Base-by-base conservation (phyloP, 2,329 filamentous ascomycete genomes). In the Tricladium varicosporioides region DNA sequence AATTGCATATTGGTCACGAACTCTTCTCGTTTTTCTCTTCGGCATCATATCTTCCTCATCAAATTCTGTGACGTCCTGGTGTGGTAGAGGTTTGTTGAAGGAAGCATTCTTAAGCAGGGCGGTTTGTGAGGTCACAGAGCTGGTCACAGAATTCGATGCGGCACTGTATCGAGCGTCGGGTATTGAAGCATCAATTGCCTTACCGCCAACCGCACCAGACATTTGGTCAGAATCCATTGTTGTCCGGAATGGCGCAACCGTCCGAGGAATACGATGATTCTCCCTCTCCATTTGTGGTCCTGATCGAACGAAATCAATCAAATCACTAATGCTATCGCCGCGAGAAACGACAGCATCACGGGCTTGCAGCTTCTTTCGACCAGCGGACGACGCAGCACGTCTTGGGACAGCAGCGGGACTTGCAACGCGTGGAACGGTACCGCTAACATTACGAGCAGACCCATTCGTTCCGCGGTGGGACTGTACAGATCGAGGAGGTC, bases 271-370 rank as follows among this genome's bases (percentile, higher is more conserved):
- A 19, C 90, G 85, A 57, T 85, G 89, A 60, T 82, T 82, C 22
- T 80, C 79, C 45, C 78, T 79, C 33, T 77, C 75, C 13, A 63
- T 51, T 59, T 76, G 80, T 0, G 89, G 87, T 2, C 92, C 93
- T 69, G 91, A 87, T 47, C 92, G 87, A 63, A 99, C 95, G 71
- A 99, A 97, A 70, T 97, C 92, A 63, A 97, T 96, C 57, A 99
- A 76, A 59, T 97, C 94, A 11, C 90, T 89, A 56, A 87, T 95
- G 62, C 87, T 86, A 51, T 84, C 84, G 51, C 78, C 80, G 56
- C 76, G 76, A 50, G 85, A 80, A 14, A 85, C 80, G 44, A 80
- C 78, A 40, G 90, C 84, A 60, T 91, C 86, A 49, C 91, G 88
- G 57, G 93, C 86, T 71, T 88, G 82, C 48, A 88, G 79, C 58